Conservation (phyloP, 768 basidiomycete species). For the Phanerochaete sordida region DNA sequence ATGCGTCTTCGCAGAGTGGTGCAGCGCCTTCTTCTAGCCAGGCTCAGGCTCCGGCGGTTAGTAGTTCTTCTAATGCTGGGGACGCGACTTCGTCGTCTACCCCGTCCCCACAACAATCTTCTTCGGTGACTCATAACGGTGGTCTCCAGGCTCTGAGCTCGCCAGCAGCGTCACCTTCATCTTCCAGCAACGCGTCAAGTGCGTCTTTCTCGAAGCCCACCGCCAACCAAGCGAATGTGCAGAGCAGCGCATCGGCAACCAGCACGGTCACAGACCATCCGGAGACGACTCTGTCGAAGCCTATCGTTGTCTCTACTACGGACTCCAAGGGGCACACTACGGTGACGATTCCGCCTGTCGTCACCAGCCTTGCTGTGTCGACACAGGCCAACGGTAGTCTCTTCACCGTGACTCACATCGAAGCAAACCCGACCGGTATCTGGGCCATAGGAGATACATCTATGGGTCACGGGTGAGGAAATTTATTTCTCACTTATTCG, state of each 20-base stretch:
- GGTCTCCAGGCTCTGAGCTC: constrained; percentile 1
- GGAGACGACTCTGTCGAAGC: constrained; percentile 41
- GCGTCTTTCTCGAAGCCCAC: neutral
- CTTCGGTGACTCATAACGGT: neutral
- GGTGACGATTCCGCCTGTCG: constrained; percentile 40
- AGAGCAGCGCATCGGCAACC: constrained; percentile 29
- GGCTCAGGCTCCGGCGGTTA: neutral
- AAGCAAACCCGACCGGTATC: constrained; percentile 45
- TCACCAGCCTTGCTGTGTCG: constrained; percentile 45
- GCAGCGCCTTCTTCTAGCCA: neutral
- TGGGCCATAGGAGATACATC: constrained; percentile 19
- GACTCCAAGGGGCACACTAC: constrained; percentile 34
- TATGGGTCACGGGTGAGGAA: constrained; percentile 16
- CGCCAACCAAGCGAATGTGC: constrained; percentile 16
- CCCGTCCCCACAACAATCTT: neutral
- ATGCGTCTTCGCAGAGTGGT: neutral
- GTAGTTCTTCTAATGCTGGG: neutral
- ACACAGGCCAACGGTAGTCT: constrained; percentile 41
- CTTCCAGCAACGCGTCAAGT: neutral
- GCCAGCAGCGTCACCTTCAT: neutral
- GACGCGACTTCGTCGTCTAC: neutral
- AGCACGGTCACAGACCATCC: constrained; percentile 40
- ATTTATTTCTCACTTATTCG: neutral
- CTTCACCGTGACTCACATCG: constrained; percentile 48
- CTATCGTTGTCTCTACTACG: constrained; percentile 39